phyloP scores from a whole-genome alignment of 192 early-diverging fungal genomes.

The Fimicolochytrium jonesii region DNA sequence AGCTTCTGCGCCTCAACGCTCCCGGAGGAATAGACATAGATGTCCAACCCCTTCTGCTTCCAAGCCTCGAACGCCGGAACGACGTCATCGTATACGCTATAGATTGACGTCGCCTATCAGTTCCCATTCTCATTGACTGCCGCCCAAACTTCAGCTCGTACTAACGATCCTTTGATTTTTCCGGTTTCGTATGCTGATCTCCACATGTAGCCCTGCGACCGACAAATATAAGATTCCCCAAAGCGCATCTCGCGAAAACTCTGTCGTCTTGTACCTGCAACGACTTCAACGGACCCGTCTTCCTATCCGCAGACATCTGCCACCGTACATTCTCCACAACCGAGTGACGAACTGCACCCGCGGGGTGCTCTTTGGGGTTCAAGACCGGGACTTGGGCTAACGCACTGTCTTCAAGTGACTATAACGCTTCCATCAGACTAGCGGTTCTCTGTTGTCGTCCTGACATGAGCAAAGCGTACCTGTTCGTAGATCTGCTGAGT shows the following conservation, averaged over 20 bases:
- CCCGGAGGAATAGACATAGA: conserved; percentile 97
- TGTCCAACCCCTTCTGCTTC: conserved; percentile 49
- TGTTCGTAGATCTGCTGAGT: no score
- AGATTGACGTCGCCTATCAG: not conserved
- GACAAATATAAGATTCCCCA: not conserved
- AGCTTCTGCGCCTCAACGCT: conserved; percentile 92
- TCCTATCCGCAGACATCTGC: conserved; percentile 85
- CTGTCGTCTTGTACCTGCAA: conserved; percentile 57
- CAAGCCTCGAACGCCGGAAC: conserved; percentile 70
- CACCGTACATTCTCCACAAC: conserved; percentile 70
- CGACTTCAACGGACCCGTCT: conserved; percentile 83
- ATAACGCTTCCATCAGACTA: no score
- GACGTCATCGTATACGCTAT: conserved; percentile 81
- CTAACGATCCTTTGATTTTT: conserved; percentile 69
- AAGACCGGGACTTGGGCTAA: conserved; percentile 27
- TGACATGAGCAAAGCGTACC: no score
- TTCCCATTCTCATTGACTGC: no score
- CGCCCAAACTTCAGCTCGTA: no score
- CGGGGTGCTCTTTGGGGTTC: conserved; percentile 9
- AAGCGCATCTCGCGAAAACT: not conserved
- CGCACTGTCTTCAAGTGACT: no score
- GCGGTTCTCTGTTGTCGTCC: no score
- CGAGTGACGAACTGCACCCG: conserved; percentile 38
- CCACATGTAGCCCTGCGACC: conserved; percentile 85
- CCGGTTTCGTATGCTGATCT: conserved; percentile 74